Evolutionary conservation across 768 basidiomycete species (phyloP).

Genomic region (Clavaria fumosa): DNA sequence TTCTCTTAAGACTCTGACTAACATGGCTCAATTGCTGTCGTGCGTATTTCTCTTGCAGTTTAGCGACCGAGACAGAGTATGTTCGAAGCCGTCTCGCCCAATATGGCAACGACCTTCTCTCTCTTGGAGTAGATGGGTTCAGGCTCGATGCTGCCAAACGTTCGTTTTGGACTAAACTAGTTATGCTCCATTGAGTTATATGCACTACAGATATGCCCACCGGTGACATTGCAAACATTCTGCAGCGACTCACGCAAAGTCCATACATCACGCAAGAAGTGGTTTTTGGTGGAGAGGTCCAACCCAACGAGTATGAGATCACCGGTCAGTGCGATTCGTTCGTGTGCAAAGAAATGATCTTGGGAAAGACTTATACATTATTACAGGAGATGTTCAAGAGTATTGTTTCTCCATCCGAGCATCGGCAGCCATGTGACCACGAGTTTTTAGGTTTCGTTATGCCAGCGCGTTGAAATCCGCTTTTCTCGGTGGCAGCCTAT

Average conservation of each 20-base stretch:
- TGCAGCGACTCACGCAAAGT: slow-evolving; percentile 22
- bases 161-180: slow-evolving; percentile 20
- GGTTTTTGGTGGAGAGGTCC: slow-evolving; percentile 33
- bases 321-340: slow-evolving; percentile 24
- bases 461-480: slow-evolving; percentile 34
- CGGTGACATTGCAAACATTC: slow-evolving; percentile 38
- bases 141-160: slow-evolving; percentile 54
- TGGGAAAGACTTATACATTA: no score
- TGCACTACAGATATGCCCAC: slow-evolving; percentile 33
- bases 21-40: background rate
- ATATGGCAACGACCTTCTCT: slow-evolving; percentile 45
- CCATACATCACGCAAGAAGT: slow-evolving; percentile 56
- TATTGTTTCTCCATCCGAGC: slow-evolving; percentile 9
- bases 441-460: slow-evolving; percentile 36
- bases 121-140: slow-evolving; percentile 46
- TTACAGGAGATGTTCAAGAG: slow-evolving; percentile 49
- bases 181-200: background rate
- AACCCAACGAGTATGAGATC: slow-evolving; percentile 38
- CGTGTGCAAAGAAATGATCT: background rate
- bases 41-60: slow-evolving; percentile 19
- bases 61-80: slow-evolving; percentile 47
- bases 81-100: slow-evolving; percentile 38
- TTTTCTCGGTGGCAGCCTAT: slow-evolving; percentile 36
- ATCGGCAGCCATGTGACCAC: background rate
- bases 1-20: slow-evolving; percentile 3